Percentiles rank a stretch among this genome's conserved stretches.
Conservation (phyloP, 306 rosid species). For the Acmispon strigosus region DNA sequence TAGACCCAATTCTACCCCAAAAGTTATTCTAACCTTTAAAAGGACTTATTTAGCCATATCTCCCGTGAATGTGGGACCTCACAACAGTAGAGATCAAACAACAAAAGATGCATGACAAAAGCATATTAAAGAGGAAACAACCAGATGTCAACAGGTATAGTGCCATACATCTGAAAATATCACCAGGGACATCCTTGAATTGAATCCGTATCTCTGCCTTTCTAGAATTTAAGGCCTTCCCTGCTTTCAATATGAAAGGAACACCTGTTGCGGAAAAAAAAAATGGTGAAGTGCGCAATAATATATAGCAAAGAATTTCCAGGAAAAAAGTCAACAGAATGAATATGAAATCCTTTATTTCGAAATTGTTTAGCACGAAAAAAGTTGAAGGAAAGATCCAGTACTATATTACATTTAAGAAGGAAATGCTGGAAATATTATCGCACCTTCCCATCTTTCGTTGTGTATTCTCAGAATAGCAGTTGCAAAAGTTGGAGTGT, state of each 20-base stretch:
- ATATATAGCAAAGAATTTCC: background rate
- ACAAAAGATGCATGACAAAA: background rate
- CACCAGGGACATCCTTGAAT: constrained; percentile 98
- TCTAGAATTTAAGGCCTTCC: constrained; percentile 79
- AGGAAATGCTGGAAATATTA: constrained; percentile 1
- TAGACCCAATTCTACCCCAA: no score
- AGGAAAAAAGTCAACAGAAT: background rate
- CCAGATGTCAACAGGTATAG: constrained; percentile 7
- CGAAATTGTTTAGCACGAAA: background rate
- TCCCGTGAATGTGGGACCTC: no score
- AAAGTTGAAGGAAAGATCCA: background rate
- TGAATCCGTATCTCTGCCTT: constrained; percentile 96
- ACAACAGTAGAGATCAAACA: background rate
- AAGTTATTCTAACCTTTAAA: no score
- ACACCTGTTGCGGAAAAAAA: constrained; percentile 50
- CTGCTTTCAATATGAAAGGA: constrained; percentile 91
- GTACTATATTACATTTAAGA: background rate
- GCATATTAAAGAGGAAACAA: constrained; percentile 11
- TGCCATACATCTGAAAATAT: constrained; percentile 81
- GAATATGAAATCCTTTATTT: background rate
- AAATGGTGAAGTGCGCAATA: background rate
- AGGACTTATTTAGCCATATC: background rate
- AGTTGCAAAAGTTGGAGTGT: constrained; percentile 94
- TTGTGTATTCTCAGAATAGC: constrained; percentile 76
- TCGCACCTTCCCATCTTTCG: constrained; percentile 97